phyloP scores from a whole-genome alignment of 305 asterid genomes.

The Fraxinus greggii region DNA sequence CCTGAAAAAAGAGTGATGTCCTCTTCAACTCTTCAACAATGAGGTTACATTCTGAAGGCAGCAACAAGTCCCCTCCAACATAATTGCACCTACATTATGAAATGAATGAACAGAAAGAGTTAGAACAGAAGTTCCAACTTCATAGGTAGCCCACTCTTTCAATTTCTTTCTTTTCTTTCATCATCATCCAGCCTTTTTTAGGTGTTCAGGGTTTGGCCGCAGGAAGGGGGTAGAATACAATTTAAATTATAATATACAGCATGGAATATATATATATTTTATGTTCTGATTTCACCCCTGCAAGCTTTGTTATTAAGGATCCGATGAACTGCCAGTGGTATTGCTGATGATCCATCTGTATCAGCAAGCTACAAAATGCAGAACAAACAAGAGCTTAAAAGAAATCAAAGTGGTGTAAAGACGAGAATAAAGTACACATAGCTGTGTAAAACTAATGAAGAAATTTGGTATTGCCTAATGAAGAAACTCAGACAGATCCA shows the following conservation, averaged over 20 bases:
- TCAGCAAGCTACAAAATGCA: conserved; percentile 63
- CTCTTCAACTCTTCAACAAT: conserved; percentile 82
- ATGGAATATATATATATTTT: background rate
- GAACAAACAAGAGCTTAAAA: conserved; percentile 14
- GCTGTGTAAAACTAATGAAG: background rate
- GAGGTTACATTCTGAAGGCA: conserved; percentile 89
- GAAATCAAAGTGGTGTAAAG: conserved; percentile 4
- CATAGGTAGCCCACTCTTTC: background rate
- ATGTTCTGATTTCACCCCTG: conserved; percentile 55
- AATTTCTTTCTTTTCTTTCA: background rate
- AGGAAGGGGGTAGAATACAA: background rate
- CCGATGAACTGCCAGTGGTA: conserved; percentile 81
- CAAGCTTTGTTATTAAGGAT: conserved; percentile 87
- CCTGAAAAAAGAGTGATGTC: conserved; percentile 91
- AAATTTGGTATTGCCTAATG: conserved; percentile 59
- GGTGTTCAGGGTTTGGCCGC: background rate
- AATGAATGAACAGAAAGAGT: background rate
- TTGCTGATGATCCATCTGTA: conserved; percentile 87
- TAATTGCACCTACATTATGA: conserved; percentile 69
- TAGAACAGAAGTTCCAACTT: background rate
- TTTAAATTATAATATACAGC: background rate
- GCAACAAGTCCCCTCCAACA: conserved; percentile 72
- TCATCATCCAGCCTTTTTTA: background rate
- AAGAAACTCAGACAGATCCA: conserved; percentile 79
- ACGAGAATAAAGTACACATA: background rate